Evolutionary conservation across 2,329 filamentous ascomycete genomes (phyloP).

Genomic region (Celoporthe dispersa): DNA sequence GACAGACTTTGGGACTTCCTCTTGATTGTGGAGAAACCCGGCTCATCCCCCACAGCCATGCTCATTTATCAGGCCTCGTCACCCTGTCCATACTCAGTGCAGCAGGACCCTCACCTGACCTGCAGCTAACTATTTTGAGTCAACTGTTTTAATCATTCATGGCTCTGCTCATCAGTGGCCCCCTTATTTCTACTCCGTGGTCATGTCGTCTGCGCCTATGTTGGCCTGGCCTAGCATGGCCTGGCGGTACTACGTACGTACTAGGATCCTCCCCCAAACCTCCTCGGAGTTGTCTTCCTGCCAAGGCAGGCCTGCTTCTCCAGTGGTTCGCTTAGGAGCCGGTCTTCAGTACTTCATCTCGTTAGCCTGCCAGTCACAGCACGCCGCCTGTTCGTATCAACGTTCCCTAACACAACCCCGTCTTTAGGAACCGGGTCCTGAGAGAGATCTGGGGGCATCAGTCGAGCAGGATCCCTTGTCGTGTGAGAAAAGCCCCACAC

Average conservation of each 20-base stretch:
- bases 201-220: background rate
- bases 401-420: background rate
- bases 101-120: background rate
- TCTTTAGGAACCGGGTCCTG: background rate
- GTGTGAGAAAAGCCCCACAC: background rate
- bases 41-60: constrained; percentile 5
- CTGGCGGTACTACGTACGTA: background rate
- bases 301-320: background rate
- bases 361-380: constrained; percentile 1
- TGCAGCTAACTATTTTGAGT: constrained; percentile 2
- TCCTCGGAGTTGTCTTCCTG: constrained; percentile 15
- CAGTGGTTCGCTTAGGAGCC: background rate
- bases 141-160: background rate
- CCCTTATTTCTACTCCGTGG: background rate
- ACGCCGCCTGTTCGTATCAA: background rate
- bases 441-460: background rate
- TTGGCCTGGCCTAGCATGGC: background rate
- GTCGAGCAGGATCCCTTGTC: background rate
- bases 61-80: constrained; percentile 6
- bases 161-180: background rate
- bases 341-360: constrained; percentile 4
- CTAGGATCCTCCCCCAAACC: background rate
- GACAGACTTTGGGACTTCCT: background rate
- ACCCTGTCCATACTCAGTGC: constrained; percentile 4
- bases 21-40: background rate